These are phyloP conservation scores for Trichoderma sp. DNA, from an alignment of 2,329 filamentous ascomycete species.

Conservation along the genomic window DNA sequence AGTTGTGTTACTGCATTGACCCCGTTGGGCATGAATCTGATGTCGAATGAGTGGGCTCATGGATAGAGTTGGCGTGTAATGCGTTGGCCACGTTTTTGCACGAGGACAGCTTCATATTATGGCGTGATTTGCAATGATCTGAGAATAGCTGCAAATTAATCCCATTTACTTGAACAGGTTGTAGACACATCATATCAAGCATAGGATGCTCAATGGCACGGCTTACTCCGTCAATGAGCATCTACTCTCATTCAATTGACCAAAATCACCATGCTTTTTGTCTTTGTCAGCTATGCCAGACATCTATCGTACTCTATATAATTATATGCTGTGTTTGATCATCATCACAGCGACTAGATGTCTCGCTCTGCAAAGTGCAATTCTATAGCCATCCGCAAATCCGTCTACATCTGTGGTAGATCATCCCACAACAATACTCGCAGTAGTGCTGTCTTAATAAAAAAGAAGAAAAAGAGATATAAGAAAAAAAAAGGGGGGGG, in stretches of 20 bases:
- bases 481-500: not conserved
- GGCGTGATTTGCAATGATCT: constrained; percentile 1
- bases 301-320: constrained; percentile 6
- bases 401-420: constrained; percentile 5
- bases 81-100: not conserved
- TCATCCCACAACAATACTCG: not conserved
- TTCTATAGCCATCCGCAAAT: not conserved
- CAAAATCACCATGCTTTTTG: not conserved
- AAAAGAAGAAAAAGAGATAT: not conserved
- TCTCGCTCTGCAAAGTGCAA: not conserved
- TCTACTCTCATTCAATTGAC: not conserved
- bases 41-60: not conserved
- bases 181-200: not conserved
- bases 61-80: not conserved
- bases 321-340: not conserved
- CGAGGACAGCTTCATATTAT: not conserved
- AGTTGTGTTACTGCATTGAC: constrained; percentile 2
- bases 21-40: constrained; percentile 19
- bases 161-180: not conserved
- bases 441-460: not conserved
- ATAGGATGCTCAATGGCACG: not conserved
- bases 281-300: not conserved
- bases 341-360: not conserved
- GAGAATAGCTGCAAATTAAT: not conserved
- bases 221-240: too few relatives aligned